These are phyloP conservation scores for Mrakia gelida DNA, from an alignment of 768 basidiomycete genomes.

Conservation along the genomic window DNA sequence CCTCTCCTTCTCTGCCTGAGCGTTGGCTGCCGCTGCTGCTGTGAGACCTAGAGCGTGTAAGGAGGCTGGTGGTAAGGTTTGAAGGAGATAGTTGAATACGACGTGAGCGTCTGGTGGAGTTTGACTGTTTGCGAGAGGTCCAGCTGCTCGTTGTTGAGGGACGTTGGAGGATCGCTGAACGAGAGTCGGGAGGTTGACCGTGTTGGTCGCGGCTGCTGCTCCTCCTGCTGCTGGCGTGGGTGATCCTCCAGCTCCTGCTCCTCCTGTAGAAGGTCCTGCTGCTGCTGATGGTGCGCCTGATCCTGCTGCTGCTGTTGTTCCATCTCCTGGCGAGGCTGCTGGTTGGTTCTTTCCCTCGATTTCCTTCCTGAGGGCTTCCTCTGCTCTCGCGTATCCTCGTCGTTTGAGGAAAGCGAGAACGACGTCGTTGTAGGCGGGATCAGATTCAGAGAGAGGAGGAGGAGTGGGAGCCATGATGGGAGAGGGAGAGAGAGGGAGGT, in stretches of 20 bases:
- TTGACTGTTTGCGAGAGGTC: background rate
- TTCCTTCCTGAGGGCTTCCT: conserved; percentile 24
- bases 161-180: conserved; percentile 22
- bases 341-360: conserved; percentile 18
- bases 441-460: conserved; percentile 8
- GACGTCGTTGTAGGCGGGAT: conserved; percentile 32
- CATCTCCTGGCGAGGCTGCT: background rate
- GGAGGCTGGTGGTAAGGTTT: conserved; percentile 22
- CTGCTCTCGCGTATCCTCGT: conserved; percentile 22
- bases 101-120: conserved; percentile 5
- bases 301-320: background rate
- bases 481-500: background rate
- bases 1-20: conserved; percentile 24
- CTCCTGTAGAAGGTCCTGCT: background rate
- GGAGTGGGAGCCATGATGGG: background rate
- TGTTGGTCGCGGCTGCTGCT: conserved; percentile 4
- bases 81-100: conserved; percentile 30
- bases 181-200: conserved; percentile 21
- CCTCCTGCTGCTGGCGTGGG: background rate
- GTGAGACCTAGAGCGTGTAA: conserved; percentile 19
- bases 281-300: background rate
- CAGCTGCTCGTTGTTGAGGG: background rate
- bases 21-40: conserved; percentile 18
- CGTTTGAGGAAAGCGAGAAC: conserved; percentile 29
- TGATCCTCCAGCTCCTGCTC: background rate